Percentiles rank a stretch among this genome's conserved stretches.
Evolutionary conservation across 306 rosid species (phyloP).

Genomic region (Medicago arabica): DNA sequence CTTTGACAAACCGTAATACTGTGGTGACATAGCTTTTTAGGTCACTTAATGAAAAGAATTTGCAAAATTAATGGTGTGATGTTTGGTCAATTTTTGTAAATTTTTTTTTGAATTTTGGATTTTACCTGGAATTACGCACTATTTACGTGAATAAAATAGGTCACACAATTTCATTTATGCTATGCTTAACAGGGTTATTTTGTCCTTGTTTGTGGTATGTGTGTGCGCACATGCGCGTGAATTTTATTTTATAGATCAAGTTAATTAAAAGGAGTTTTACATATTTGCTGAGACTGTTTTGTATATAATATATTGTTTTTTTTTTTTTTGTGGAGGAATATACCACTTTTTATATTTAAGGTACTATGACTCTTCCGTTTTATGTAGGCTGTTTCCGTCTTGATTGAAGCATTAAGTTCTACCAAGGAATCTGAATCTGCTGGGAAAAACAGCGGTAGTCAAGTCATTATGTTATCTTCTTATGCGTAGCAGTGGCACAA

Average conservation of each 20-base stretch:
- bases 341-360: constrained; percentile 38
- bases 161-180: constrained; percentile 16
- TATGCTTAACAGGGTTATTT: constrained; percentile 12
- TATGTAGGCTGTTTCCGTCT: constrained; percentile 73
- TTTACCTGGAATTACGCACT: constrained; percentile 18
- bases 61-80: background rate
- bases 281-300: constrained; percentile 29
- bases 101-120: constrained; percentile 5
- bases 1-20: constrained; percentile 31
- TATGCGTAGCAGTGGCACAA: background rate
- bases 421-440: constrained; percentile 78
- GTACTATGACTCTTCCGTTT: constrained; percentile 23
- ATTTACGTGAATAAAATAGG: constrained; percentile 15
- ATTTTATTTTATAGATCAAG: constrained; percentile 22
- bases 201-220: constrained; percentile 27
- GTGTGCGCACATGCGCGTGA: background rate
- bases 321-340: background rate
- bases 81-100: background rate
- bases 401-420: constrained; percentile 82
- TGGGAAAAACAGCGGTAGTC: constrained; percentile 69
- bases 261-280: constrained; percentile 16
- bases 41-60: constrained; percentile 1
- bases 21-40: constrained; percentile 15
- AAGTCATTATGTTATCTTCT: constrained; percentile 31
- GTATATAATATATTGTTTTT: constrained; percentile 27